A percentile compares a stretch with the other conserved stretches of the same genome.
Conservation (phyloP, 495 filamentous ascomycete species). For the Neurospora sp. region DNA sequence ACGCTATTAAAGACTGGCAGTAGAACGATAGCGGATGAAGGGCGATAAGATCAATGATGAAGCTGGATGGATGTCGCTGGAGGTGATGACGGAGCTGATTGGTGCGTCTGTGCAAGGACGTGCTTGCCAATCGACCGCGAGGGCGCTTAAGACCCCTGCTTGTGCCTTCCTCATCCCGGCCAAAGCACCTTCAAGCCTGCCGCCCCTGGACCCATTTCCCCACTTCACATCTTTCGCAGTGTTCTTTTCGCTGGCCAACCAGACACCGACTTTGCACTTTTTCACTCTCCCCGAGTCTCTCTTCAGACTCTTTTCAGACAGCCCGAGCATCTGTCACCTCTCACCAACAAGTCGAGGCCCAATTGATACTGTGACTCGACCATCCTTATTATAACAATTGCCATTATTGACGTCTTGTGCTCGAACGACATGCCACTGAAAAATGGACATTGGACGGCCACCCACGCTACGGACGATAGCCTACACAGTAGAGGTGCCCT, state of each 20-base stretch:
- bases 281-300: not conserved
- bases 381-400: not conserved
- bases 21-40: not conserved
- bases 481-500: not conserved
- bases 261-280: not conserved
- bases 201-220: not conserved
- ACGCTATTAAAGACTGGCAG: not conserved
- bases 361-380: not conserved
- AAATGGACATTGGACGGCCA: not conserved
- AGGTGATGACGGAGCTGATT: conserved; percentile 24
- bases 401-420: not conserved
- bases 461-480: not conserved
- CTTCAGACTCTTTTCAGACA: not conserved
- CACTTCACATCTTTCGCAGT: not conserved
- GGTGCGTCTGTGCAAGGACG: conserved; percentile 16
- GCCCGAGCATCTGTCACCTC: not conserved
- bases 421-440: not conserved
- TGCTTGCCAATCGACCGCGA: conserved; percentile 17
- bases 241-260: conserved; percentile 1
- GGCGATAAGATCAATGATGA: not conserved
- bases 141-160: conserved; percentile 19
- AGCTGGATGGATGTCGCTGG: not conserved
- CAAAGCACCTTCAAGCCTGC: not conserved
- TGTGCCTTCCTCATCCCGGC: not conserved
- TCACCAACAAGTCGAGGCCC: not conserved